phyloP scores from a whole-genome alignment of 495 filamentous ascomycete species.

The Annulohypoxylon maeteangense region DNA sequence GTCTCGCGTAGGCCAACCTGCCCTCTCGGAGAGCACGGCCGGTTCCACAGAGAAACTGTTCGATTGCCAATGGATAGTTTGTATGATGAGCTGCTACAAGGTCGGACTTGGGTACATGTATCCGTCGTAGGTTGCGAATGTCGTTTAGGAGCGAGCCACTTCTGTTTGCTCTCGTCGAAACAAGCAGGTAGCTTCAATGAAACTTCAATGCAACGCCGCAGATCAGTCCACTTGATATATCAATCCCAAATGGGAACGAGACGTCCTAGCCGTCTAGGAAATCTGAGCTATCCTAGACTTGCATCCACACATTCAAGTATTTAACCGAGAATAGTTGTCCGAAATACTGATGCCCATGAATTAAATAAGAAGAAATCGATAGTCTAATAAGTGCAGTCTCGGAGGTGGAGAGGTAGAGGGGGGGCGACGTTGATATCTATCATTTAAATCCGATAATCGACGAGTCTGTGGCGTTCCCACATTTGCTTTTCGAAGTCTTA shows the following conservation, averaged over 20 bases:
- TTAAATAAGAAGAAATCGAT: slow-evolving; percentile 37
- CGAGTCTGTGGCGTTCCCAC: slow-evolving; percentile 26
- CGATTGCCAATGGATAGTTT: background rate
- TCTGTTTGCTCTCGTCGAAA: slow-evolving; percentile 18
- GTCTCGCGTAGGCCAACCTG: background rate
- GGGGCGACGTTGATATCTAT: slow-evolving; percentile 25
- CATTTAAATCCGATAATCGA: slow-evolving; percentile 29
- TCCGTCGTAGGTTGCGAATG: slow-evolving; percentile 6
- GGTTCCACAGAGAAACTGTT: background rate
- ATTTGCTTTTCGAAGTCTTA: slow-evolving; percentile 28
- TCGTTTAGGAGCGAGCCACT: background rate
- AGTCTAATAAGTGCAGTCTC: slow-evolving; percentile 39
- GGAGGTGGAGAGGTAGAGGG: slow-evolving; percentile 12
- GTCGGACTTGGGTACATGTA: slow-evolving; percentile 11
- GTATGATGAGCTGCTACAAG: background rate
- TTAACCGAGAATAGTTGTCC: slow-evolving; percentile 27
- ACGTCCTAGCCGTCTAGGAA: slow-evolving; percentile 15
- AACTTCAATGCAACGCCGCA: slow-evolving; percentile 19
- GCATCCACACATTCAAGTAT: slow-evolving; percentile 23
- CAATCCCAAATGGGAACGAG: background rate
- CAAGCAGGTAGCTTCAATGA: slow-evolving; percentile 25
- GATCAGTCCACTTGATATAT: slow-evolving; percentile 25
- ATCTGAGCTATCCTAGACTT: slow-evolving; percentile 26
- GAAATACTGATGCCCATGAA: slow-evolving; percentile 36
- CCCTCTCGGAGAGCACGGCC: background rate